phyloP scores from a whole-genome alignment of 495 filamentous ascomycete genomes.

The Podospora pseudoanserina region DNA sequence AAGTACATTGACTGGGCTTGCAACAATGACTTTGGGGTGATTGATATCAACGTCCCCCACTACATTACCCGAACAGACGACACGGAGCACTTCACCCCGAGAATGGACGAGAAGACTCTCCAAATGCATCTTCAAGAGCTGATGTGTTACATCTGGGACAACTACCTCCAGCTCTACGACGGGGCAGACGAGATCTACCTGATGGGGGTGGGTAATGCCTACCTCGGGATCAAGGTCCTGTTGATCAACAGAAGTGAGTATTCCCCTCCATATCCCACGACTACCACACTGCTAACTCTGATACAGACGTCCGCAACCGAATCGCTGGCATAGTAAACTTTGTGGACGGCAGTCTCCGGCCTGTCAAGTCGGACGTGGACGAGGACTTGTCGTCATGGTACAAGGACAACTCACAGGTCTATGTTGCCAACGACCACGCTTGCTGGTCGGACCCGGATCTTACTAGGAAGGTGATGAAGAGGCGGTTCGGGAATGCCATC shows the following conservation, averaged over 20 bases:
- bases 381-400: constrained; percentile 67
- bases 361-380: constrained; percentile 62
- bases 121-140: constrained; percentile 66
- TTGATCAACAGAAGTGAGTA: constrained; percentile 61
- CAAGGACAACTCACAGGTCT: constrained; percentile 67
- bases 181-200: constrained; percentile 66
- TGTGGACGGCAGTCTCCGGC: constrained; percentile 61
- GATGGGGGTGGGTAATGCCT: constrained; percentile 77
- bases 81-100: constrained; percentile 35
- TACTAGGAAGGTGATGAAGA: constrained; percentile 58
- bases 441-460: constrained; percentile 60
- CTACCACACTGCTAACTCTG: background rate
- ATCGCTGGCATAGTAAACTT: constrained; percentile 54
- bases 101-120: constrained; percentile 32
- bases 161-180: constrained; percentile 82
- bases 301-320: constrained; percentile 41
- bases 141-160: constrained; percentile 90
- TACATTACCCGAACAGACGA: constrained; percentile 55
- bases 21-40: constrained; percentile 66
- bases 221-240: constrained; percentile 65
- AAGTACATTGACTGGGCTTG: constrained; percentile 81
- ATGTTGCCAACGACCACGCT: constrained; percentile 65
- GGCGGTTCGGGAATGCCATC: constrained; percentile 61
- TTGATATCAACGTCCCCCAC: constrained; percentile 87
- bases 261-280: background rate